Evolutionary conservation across 1,284 basidiomycete genomes (phyloP).

Genomic region (Ganoderma multipileum): DNA sequence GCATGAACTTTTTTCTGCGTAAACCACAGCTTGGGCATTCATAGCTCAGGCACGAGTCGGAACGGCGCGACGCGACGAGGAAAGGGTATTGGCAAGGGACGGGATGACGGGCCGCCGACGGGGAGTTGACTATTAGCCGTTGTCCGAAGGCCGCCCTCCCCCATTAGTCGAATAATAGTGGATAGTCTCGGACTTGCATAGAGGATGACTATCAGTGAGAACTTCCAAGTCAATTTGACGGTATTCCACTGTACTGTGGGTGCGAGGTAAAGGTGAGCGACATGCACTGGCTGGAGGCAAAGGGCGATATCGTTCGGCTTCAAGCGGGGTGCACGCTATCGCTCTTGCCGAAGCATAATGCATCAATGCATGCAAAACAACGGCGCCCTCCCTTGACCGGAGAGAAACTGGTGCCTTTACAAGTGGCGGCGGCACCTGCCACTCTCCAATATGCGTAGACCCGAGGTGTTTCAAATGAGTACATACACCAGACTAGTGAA

Average conservation of each 20-base stretch:
- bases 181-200: background rate
- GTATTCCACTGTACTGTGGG: background rate
- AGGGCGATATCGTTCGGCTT: background rate
- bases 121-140: background rate
- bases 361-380: background rate
- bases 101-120: background rate
- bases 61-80: background rate
- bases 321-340: background rate
- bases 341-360: background rate
- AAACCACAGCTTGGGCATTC: background rate
- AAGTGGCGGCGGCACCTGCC: background rate
- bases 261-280: too few relatives aligned
- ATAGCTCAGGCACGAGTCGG: constrained; percentile 4
- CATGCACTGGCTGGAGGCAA: background rate
- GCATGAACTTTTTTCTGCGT: constrained; percentile 17
- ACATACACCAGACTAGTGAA: background rate
- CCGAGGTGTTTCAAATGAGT: background rate
- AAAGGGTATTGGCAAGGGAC: constrained; percentile 9
- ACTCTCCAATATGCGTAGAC: background rate
- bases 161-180: constrained; percentile 18
- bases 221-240: background rate
- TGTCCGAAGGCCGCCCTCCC: background rate
- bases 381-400: background rate
- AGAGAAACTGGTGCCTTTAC: background rate
- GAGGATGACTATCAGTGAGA: background rate